A percentile compares a stretch with the other conserved stretches of the same genome.
phyloP scores from a whole-genome alignment of 768 basidiomycete species.

The Pluteus cervinus region DNA sequence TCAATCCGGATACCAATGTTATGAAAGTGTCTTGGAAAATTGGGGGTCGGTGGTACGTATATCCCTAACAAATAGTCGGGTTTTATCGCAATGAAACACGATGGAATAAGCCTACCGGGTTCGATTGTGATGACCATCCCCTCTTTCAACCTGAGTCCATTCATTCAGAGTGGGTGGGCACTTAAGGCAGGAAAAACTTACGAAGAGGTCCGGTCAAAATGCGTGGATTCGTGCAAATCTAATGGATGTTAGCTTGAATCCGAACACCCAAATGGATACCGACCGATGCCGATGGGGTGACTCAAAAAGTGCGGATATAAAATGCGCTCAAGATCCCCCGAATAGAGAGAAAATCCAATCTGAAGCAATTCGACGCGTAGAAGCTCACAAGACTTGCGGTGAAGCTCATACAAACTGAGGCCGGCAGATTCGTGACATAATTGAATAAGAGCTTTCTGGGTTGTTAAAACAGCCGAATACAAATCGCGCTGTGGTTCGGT shows the following conservation, averaged over 20 bases:
- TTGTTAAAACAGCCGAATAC: conserved; percentile 71
- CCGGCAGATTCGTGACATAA: conserved; percentile 53
- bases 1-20: conserved; percentile 92
- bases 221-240: conserved; percentile 87
- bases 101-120: conserved; percentile 52
- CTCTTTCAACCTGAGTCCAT: conserved; percentile 47
- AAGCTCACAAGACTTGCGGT: conserved; percentile 61
- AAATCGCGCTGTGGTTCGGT: conserved; percentile 76
- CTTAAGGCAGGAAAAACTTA: conserved; percentile 23
- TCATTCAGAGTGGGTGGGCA: neutral
- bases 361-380: conserved; percentile 71
- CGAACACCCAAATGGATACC: conserved; percentile 16
- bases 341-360: conserved; percentile 58
- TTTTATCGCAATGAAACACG: too few relatives aligned
- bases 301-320: conserved; percentile 92
- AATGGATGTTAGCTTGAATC: conserved; percentile 4
- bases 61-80: conserved; percentile 41
- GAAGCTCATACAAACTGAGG: conserved; percentile 69
- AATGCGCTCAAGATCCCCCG: conserved; percentile 58
- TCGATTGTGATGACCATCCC: conserved; percentile 95
- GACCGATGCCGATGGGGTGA: conserved; percentile 89
- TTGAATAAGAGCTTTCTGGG: conserved; percentile 60
- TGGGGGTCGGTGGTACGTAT: conserved; percentile 76
- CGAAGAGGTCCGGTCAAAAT: conserved; percentile 50
- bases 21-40: conserved; percentile 86